phyloP scores from a whole-genome alignment of 2,329 filamentous ascomycete species.

The Tolypocladium pustulatum region DNA sequence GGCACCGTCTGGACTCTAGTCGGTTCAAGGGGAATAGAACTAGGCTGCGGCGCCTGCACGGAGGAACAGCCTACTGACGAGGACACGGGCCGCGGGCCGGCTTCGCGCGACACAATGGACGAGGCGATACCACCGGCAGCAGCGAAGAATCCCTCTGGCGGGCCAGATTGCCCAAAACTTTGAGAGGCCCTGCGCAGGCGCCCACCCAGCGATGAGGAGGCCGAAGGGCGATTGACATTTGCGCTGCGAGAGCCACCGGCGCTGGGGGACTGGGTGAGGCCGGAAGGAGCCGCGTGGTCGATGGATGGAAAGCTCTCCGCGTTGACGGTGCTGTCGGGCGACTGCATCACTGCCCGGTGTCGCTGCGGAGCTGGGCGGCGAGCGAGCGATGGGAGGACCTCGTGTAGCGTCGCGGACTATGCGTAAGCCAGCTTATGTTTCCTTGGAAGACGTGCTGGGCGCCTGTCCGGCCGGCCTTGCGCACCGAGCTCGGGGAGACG shows the following conservation, averaged over 20 bases:
- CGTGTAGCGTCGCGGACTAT: not conserved
- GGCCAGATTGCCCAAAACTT: slow-evolving; percentile 33
- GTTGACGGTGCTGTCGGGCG: slow-evolving; percentile 7
- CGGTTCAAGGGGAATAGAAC: not conserved
- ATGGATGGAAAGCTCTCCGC: slow-evolving; percentile 17
- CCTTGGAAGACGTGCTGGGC: not conserved
- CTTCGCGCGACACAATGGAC: slow-evolving; percentile 20
- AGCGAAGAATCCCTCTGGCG: slow-evolving; percentile 36
- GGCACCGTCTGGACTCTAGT: not conserved
- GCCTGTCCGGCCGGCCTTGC: not conserved
- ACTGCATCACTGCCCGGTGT: slow-evolving; percentile 4
- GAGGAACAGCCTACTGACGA: slow-evolving; percentile 9
- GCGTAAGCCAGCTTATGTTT: not conserved
- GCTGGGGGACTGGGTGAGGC: not conserved
- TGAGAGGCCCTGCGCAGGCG: slow-evolving; percentile 21
- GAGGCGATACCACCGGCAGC: slow-evolving; percentile 35
- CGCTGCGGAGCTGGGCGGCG: not conserved
- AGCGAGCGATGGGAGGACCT: not conserved
- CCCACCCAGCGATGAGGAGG: slow-evolving; percentile 20
- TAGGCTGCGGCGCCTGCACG: not conserved
- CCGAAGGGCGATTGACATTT: slow-evolving; percentile 13
- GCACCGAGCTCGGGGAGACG: not conserved
- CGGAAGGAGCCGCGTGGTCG: slow-evolving; percentile 5
- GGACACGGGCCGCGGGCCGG: slow-evolving; percentile 7
- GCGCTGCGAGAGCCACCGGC: slow-evolving; percentile 2